Evolutionary conservation across 495 filamentous ascomycete species (phyloP).

Genomic region (Friedmanniomyces endolithicus): DNA sequence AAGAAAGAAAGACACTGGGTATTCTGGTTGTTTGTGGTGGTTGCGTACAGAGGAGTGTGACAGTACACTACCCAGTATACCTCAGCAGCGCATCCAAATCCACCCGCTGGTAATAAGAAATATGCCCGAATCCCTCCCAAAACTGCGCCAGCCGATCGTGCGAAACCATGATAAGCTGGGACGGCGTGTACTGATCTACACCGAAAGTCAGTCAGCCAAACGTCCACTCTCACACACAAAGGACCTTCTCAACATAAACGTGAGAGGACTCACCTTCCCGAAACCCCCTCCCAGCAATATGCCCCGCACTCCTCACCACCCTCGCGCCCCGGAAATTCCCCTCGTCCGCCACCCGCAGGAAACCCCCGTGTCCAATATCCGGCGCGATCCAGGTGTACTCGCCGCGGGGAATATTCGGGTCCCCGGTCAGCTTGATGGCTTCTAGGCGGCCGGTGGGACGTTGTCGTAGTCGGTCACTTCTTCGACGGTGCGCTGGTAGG

Average conservation of each 20-base stretch:
- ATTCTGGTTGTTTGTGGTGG: not conserved
- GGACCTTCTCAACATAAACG: no score
- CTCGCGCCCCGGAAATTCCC: slow-evolving; percentile 58
- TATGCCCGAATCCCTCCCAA: slow-evolving; percentile 67
- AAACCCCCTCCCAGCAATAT: slow-evolving; percentile 63
- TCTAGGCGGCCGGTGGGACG: slow-evolving; percentile 51
- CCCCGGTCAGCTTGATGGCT: slow-evolving; percentile 83
- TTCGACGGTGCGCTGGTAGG: not conserved
- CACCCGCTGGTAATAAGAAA: slow-evolving; percentile 68
- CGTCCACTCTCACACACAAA: no score
- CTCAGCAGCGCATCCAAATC: slow-evolving; percentile 47
- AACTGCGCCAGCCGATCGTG: slow-evolving; percentile 65
- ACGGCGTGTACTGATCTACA: slow-evolving; percentile 53
- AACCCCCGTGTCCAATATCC: slow-evolving; percentile 55
- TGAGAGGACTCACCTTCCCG: slow-evolving; percentile 55
- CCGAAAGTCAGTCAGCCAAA: not conserved
- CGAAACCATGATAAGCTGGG: slow-evolving; percentile 69
- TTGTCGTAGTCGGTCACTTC: slow-evolving; percentile 9
- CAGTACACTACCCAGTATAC: not conserved
- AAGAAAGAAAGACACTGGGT: not conserved
- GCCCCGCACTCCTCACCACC: slow-evolving; percentile 63
- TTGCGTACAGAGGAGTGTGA: no score
- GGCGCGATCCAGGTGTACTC: slow-evolving; percentile 67
- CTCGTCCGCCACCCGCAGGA: slow-evolving; percentile 50
- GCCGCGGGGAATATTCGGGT: slow-evolving; percentile 76